Percentiles rank a stretch among this genome's conserved stretches.
These are phyloP conservation scores for Lactarius hatsudake DNA, from an alignment of 768 basidiomycete species.

Conservation along the genomic window DNA sequence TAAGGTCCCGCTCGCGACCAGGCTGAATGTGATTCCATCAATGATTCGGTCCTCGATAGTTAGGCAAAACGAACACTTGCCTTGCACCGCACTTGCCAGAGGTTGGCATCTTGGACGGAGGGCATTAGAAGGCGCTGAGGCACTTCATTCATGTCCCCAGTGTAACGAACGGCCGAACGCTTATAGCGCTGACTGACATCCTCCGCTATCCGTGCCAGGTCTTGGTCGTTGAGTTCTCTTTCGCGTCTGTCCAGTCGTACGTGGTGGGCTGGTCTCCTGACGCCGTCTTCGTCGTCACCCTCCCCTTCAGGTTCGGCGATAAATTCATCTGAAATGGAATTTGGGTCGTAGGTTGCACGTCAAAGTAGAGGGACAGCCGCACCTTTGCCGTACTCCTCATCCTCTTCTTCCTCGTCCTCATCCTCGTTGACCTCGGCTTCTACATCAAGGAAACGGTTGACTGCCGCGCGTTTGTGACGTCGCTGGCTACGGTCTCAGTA, in stretches of 20 bases:
- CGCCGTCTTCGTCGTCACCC: conserved; percentile 60
- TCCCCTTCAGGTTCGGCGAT: conserved; percentile 59
- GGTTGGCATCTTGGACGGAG: conserved; percentile 88
- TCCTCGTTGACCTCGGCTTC: conserved; percentile 97
- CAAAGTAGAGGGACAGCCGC: conserved; percentile 26
- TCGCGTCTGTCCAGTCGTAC: conserved; percentile 70
- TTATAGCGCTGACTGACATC: conserved; percentile 77
- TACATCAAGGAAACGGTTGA: conserved; percentile 89
- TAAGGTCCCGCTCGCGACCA: conserved; percentile 89
- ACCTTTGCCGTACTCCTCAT: conserved; percentile 62
- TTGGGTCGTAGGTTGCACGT: conserved; percentile 13
- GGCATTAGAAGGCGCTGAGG: conserved; percentile 96
- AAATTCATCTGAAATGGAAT: conserved; percentile 54
- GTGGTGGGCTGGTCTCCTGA: conserved; percentile 54
- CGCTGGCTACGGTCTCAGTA: conserved; percentile 40
- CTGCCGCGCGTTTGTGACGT: conserved; percentile 60
- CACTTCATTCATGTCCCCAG: conserved; percentile 89
- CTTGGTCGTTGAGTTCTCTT: conserved; percentile 70
- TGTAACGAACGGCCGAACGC: conserved; percentile 68
- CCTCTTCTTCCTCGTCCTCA: conserved; percentile 91
- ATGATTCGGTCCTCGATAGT: neutral
- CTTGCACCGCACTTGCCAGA: conserved; percentile 96
- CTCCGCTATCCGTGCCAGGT: conserved; percentile 81
- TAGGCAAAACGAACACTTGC: conserved; percentile 40
- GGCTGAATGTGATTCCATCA: conserved; percentile 45